Conservation (phyloP, 331 rosid species). For the Cucumis variabilis region DNA sequence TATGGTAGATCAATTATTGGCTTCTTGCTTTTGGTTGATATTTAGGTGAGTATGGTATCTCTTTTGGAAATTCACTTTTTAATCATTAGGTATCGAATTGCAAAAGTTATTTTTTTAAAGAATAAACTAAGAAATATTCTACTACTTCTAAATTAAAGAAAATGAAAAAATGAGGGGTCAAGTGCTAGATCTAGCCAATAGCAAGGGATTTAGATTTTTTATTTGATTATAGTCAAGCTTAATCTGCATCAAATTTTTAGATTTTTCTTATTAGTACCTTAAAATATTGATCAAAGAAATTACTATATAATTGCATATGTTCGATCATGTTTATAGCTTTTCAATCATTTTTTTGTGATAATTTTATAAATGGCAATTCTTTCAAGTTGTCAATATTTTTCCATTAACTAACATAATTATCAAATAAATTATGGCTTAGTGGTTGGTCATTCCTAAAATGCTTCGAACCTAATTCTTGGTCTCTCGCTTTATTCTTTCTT, state of each 20-base stretch:
- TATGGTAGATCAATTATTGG: not conserved
- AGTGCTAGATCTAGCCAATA: not conserved
- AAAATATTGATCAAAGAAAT: not conserved
- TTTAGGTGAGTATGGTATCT: not conserved
- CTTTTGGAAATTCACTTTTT: not conserved
- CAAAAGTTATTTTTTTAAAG: not conserved
- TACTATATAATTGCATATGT: not conserved
- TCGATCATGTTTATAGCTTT: not conserved
- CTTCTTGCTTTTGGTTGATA: not conserved
- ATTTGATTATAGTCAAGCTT: constrained; percentile 11
- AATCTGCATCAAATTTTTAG: not conserved
- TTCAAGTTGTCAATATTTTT: not conserved
- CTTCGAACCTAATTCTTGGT: constrained; percentile 6
- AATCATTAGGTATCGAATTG: not conserved
- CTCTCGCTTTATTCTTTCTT: not conserved
- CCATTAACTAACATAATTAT: not conserved
- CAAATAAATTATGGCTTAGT: not conserved
- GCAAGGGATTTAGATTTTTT: constrained; percentile 12
- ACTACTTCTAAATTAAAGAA: not conserved
- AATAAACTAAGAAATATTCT: not conserved
- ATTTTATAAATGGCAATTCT: not conserved
- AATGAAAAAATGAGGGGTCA: not conserved
- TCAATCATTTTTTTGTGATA: not conserved
- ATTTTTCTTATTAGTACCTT: not conserved
- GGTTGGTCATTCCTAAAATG: not conserved